Evolutionary conservation across 2,329 filamentous ascomycete species (phyloP), one percentile per base, ranked within the genome.

Genomic region (Apiospora kogelbergensis): DNA sequence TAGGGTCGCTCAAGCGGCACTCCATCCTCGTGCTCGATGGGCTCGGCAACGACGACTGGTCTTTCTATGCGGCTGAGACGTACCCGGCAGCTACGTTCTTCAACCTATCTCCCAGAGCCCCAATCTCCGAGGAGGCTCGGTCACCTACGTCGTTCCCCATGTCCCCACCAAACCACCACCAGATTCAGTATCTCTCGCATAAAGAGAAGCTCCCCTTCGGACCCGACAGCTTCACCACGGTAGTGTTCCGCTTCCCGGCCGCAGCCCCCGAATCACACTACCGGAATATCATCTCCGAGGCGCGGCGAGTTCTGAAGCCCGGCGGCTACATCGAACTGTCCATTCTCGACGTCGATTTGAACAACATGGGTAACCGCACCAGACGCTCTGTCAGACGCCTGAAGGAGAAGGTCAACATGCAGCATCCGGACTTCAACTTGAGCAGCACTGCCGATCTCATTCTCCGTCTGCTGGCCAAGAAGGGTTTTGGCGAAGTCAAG

Each of bases 11-110:
- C 80, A 91, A 85, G 81, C 87, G 81, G 68, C 91, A 83, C 68
- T 90, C 88, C 0, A 89, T 96, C 33, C 84, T 96, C 3, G 91
- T 96, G 22, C 86, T 96, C 68, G 93, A 96, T 80, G 93, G 93
- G 6, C 89, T 96, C 40, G 93, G 93, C n/a, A 95, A 94, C 75
- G 90, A 92, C 73, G 93, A 96, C 76, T 96, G 93, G 93, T 95
- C 93, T 0, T 95, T 93, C 78, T 95, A 94, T 74, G 92, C 92
- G 24, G 92, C 93, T 7, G 89, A 95, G 76, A 94, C 92, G 0
- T 95, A 95, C 72, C 91, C 91, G 0, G 84, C 85, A 0, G 91
- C 91, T 0, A 91, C 89, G 1, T 91, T 96, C 71, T 95, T 93
- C 82, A 94, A 95, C 76, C 84, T 95, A 30, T 90, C 89, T 0